These are phyloP conservation scores for Lipomyces yamanashiensis DNA, from an alignment of 805 yeast species.

Conservation along the genomic window DNA sequence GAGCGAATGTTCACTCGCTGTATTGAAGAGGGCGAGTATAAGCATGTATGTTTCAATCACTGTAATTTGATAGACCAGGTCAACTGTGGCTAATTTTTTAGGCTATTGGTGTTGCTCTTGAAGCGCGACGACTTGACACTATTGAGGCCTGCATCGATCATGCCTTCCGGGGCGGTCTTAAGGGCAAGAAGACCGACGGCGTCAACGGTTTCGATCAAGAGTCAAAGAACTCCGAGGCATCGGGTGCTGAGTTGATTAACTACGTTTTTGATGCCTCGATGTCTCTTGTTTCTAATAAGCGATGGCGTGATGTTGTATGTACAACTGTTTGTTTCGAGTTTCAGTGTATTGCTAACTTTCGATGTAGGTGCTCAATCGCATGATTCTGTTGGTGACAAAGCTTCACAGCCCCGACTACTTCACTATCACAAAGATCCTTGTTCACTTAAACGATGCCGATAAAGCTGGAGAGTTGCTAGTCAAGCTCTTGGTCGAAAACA, in stretches of 20 bases:
- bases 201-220: conserved; percentile 35
- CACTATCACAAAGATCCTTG: conserved; percentile 81
- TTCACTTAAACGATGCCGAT: conserved; percentile 77
- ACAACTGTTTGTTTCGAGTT: neutral
- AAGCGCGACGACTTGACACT: conserved; percentile 83
- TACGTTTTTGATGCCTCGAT: conserved; percentile 75
- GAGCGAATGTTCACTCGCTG: conserved; percentile 88
- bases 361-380: conserved; percentile 51
- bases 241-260: conserved; percentile 60
- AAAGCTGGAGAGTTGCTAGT: conserved; percentile 73
- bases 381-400: conserved; percentile 63
- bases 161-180: conserved; percentile 28
- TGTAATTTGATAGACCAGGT: neutral
- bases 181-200: conserved; percentile 18
- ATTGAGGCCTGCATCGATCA: conserved; percentile 46
- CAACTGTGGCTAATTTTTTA: conserved; percentile 2
- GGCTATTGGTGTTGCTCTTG: conserved; percentile 89
- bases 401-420: conserved; percentile 77
- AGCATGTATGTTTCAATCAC: conserved; percentile 47
- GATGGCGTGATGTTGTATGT: conserved; percentile 63
- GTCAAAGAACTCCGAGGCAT: conserved; percentile 52
- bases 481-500: conserved; percentile 53
- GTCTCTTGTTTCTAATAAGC: conserved; percentile 64
- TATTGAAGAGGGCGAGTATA: conserved; percentile 68
- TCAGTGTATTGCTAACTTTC: too few relatives aligned